Conservation (phyloP, 176 grass and related monocot genomes). For the maize (Zea mays) region Zm-B73-REFERENCE-NAM-5.0 NC_050097.1:14821501-14822000, state of each 20-base stretch:
- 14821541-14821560: too few relatives aligned
- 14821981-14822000: constrained; percentile 33
- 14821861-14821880: background rate
- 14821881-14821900: background rate
- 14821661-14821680: too few relatives aligned
- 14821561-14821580: too few relatives aligned
- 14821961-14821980: constrained; percentile 21
- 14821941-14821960: constrained; percentile 38
- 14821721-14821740: constrained; percentile 40
- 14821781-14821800: constrained; percentile 17
- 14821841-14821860: constrained; percentile 34
- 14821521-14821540: too few relatives aligned
- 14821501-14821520: too few relatives aligned
- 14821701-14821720: background rate
- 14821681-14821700: too few relatives aligned
- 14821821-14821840: constrained; percentile 33
- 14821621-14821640: too few relatives aligned
- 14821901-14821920: constrained; percentile 26
- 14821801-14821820: constrained; percentile 52
- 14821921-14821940: constrained; percentile 43
- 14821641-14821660: too few relatives aligned
- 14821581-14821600: too few relatives aligned
- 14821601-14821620: too few relatives aligned
- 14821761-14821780: constrained; percentile 33
- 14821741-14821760: constrained; percentile 40